Evolutionary conservation across 1,284 basidiomycete genomes (phyloP), one percentile per base, ranked within the genome.

Genomic region (Porogramme epimiltina): DNA sequence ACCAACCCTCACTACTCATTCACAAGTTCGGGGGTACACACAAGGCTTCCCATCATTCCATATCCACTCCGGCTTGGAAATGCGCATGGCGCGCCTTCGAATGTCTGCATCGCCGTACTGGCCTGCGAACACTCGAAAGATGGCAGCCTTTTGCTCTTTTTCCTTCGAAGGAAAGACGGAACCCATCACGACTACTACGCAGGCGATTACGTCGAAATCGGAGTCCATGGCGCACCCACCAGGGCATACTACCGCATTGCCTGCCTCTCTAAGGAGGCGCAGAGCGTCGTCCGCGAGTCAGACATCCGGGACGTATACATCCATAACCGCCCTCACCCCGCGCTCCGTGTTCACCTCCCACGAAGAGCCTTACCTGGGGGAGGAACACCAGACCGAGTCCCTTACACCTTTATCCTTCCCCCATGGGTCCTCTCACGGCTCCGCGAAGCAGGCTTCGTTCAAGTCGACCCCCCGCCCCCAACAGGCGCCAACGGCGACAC

Each of bases 11-110:
- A 23, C 28, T 50, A 50, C 36, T 16, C 36, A 8, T 19, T 25
- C 42, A 50, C 49, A 9, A 44, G 42, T 23, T 50, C 37, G 16
- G 49, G 49, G 37, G 43, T 50, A 2, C 43, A 25, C 20, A 45
- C 38, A 9, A 33, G 23, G 10, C 28, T 50, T 3, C 49, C 49
- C 10, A 3, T 50, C 15, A 16, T 50, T 4, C 23, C 42, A 3
- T 20, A 37, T 34, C 26, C 25, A 9, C 31, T 11, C 16, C 13
- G 11, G 1, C 40, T 28, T 16, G 34, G 34, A 6, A 18, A n/a
- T 2, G 18, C 37, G 19, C 49, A 40, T 37, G 25, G n/a, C 5
- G 37, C 26, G 8, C 49, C 18, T 8, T 20, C 43, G 3, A 50
- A 50, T 25, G 23, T 49, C n/a, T 31, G 33, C 19, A 15, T 50